Base-by-base conservation (phyloP, 2,329 filamentous ascomycete genomes). In the Colletotrichum limetticola region DNA sequence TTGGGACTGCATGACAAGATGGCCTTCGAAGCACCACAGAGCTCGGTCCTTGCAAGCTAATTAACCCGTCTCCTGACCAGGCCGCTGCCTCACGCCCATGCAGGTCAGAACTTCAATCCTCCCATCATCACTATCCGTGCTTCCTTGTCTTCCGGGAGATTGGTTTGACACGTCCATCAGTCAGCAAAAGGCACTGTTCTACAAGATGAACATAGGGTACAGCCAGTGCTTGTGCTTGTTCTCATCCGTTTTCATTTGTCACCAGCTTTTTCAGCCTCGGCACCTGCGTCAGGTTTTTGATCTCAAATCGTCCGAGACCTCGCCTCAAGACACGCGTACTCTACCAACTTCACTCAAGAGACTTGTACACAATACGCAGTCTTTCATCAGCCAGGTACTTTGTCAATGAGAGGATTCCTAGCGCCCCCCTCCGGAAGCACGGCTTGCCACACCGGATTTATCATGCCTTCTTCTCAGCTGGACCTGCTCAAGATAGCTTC, bases 71-170 rank as follows among this genome's bases (percentile, higher is more conserved):
- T 72, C 66, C 37, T 24, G 32, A 55, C 32, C 42, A 49, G 66
- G 56, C 66, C 66, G 66, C 65, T 65, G 70, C 70, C 70, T 72
- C 70, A 70, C 12, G 56, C 42, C 42, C 60, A 72, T 72, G 70
- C 70, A 72, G 49, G 60, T 12, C 55, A 69, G 66, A 70, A 72
- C 60, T 70, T 19, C 66, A 72, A 49, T 70, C 32, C 35, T 60
- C 60, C 26, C 66, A 70, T 70, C 46, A 35, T 24, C 55, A 22
- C 19, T 60, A 53, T 61, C 66, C 52, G 69, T 72, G 69, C 57
- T 61, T 37, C 53, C 57, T 42, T 19, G 55, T 37, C 66, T 72
- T 65, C 55, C 66, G 56, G 53, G 35, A 19, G 53, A 42, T 59
- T 58, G 56, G 66, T 53, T 55, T 72, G 55, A 46, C 70, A 49